phyloP scores from a whole-genome alignment of 2,329 filamentous ascomycete genomes.

The Paecilomyces fulvus region DNA sequence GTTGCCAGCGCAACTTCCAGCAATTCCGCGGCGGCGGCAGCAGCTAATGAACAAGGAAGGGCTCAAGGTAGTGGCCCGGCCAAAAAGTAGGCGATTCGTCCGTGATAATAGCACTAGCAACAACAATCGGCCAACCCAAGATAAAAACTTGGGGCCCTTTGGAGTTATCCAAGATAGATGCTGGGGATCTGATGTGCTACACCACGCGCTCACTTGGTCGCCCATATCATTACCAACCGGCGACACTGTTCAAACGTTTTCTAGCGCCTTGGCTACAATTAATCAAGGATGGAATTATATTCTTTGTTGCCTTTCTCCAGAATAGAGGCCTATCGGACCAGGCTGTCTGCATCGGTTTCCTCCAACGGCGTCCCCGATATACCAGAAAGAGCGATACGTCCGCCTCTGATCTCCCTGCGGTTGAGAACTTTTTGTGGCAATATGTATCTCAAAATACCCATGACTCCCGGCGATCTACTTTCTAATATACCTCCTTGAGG shows the following conservation, averaged over 20 bases:
- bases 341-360: background rate
- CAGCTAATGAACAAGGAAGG: constrained; percentile 22
- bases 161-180: background rate
- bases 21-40: constrained; percentile 26
- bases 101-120: background rate
- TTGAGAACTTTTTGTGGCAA: background rate
- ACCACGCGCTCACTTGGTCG: background rate
- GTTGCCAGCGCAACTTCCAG: constrained; percentile 31
- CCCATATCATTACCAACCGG: background rate
- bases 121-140: background rate
- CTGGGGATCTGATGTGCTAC: background rate
- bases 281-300: background rate
- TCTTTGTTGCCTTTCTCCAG: background rate
- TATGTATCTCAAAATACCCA: background rate
- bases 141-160: no score
- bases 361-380: background rate
- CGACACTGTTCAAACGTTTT: background rate
- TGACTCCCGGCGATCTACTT: background rate
- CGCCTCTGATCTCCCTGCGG: background rate
- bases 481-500: background rate
- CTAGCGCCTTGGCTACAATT: background rate
- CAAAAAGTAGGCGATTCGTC: constrained; percentile 5
- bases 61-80: constrained; percentile 12
- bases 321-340: background rate
- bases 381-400: background rate